Evolutionary conservation across 2,329 filamentous ascomycete species (phyloP).

Genomic region (Aspergillus fijiensis): DNA sequence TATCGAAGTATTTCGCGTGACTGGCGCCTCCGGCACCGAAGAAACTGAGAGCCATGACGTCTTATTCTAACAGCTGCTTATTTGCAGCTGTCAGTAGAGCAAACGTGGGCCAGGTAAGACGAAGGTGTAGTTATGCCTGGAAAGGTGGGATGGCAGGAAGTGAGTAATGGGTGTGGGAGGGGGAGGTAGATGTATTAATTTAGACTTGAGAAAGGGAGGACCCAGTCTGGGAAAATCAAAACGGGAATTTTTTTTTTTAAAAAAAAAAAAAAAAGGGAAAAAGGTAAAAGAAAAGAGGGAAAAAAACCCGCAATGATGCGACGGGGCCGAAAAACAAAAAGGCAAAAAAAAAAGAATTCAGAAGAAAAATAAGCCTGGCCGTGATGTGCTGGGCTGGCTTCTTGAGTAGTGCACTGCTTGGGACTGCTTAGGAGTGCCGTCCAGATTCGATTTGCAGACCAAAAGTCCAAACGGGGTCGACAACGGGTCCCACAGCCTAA

Average conservation of each 20-base stretch:
- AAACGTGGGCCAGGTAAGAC: conserved; percentile 1
- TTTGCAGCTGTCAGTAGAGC: conserved; percentile 17
- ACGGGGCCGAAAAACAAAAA: neutral
- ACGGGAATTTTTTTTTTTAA: conserved; percentile 6
- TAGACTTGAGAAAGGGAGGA: neutral
- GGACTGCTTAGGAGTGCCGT: too few species aligned
- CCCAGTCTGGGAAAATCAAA: conserved; percentile 3
- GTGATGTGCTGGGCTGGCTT: conserved; percentile 18
- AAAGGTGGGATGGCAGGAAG: neutral
- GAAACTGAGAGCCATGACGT: conserved; percentile 48
- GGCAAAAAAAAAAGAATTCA: conserved; percentile 18
- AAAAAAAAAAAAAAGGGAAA: conserved; percentile 11
- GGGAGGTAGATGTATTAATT: conserved; percentile 4
- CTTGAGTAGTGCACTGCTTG: too few species aligned
- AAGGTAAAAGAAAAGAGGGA: conserved; percentile 10
- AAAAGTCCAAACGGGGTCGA: conserved; percentile 41
- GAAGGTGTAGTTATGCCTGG: neutral
- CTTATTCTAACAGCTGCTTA: conserved; percentile 21
- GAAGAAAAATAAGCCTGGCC: conserved; percentile 22
- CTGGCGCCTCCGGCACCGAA: conserved; percentile 44
- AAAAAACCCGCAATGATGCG: neutral
- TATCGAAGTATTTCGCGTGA: conserved; percentile 52
- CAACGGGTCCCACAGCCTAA: conserved; percentile 32
- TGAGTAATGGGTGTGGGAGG: neutral
- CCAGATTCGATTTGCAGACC: conserved; percentile 47